These are phyloP conservation scores for Colletotrichum chlorophyti DNA, from an alignment of 2,329 filamentous ascomycete genomes.

Conservation along the genomic window DNA sequence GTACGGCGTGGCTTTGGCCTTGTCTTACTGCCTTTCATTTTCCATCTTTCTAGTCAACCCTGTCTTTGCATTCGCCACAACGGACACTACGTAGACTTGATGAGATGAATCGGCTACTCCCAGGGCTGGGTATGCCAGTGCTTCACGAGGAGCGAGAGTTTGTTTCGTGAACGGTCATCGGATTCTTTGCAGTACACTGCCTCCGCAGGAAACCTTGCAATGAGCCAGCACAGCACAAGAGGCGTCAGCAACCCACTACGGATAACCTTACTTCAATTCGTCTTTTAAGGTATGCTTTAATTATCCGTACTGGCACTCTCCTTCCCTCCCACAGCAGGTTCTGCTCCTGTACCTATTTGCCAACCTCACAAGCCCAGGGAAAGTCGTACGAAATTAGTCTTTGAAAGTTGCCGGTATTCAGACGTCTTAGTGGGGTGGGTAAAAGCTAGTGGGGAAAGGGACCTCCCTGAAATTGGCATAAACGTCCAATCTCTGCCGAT, in stretches of 20 bases:
- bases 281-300: no score
- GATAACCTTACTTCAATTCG: not conserved
- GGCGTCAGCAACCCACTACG: not conserved
- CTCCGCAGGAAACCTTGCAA: conserved; percentile 10
- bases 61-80: conserved; percentile 7
- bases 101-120: not conserved
- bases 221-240: not conserved
- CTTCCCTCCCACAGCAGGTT: not conserved
- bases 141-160: not conserved
- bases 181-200: not conserved
- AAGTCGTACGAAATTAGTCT: not conserved
- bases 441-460: not conserved
- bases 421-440: conserved; percentile 11
- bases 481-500: conserved; percentile 5
- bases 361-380: not conserved
- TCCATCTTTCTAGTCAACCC: not conserved
- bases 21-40: no score
- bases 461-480: conserved; percentile 9
- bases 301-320: no score
- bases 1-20: not conserved
- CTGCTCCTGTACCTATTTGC: not conserved
- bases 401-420: conserved; percentile 11
- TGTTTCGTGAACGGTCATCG: not conserved
- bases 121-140: not conserved
- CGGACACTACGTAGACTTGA: not conserved